Percentiles rank a stretch among this genome's conserved stretches.
These are phyloP conservation scores for Aspergillus sclerotialis DNA, from an alignment of 2,329 filamentous ascomycete genomes.

Conservation along the genomic window DNA sequence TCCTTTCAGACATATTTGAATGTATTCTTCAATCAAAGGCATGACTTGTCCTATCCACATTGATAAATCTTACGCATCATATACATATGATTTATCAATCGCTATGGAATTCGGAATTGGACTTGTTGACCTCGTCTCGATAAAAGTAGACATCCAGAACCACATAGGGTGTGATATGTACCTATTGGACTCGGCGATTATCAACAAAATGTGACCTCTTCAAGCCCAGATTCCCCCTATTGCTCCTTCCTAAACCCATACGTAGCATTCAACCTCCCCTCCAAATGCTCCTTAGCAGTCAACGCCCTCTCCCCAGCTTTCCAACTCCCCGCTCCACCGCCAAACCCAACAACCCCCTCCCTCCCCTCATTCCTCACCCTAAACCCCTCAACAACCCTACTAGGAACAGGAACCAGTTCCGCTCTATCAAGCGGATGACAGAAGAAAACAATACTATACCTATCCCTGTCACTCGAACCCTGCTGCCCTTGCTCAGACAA, in stretches of 20 bases:
- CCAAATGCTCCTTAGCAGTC: constrained; percentile 55
- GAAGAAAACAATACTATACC: constrained; percentile 57
- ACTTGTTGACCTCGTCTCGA: too few species aligned
- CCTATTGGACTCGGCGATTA: too few species aligned
- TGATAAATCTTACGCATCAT: too few species aligned
- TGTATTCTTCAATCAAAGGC: too few species aligned
- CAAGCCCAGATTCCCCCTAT: too few species aligned
- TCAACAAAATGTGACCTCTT: too few species aligned
- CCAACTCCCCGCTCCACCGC: constrained; percentile 30
- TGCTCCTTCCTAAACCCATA: constrained; percentile 43
- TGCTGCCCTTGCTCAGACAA: constrained; percentile 24
- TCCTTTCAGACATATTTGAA: too few species aligned
- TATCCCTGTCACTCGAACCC: constrained; percentile 36
- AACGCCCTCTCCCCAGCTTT: constrained; percentile 33
- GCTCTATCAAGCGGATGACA: constrained; percentile 55
- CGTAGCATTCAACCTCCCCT: constrained; percentile 50
- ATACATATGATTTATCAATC: too few species aligned
- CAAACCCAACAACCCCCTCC: constrained; percentile 34
- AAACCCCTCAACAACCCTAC: constrained; percentile 40
- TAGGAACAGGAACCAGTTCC: constrained; percentile 49
- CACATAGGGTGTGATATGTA: too few species aligned
- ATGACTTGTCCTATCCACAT: too few species aligned
- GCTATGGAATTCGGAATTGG: too few species aligned
- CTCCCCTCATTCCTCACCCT: constrained; percentile 22
- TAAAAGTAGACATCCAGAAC: too few species aligned